These are phyloP conservation scores for Endocalyx cinctus DNA, from an alignment of 2,329 filamentous ascomycete genomes.

Conservation along the genomic window DNA sequence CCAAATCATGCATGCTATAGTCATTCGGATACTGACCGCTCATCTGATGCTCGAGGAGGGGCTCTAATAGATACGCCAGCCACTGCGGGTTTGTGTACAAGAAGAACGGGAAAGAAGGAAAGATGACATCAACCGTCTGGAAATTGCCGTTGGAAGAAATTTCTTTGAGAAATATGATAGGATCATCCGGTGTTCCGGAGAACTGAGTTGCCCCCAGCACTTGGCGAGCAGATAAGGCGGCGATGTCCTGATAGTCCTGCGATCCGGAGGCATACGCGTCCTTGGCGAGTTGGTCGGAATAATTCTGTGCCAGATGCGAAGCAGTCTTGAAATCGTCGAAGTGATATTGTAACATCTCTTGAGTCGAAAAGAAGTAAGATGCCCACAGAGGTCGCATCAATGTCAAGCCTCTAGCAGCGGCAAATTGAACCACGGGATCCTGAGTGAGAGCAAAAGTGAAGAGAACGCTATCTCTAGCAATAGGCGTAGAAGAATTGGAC, in stretches of 20 bases:
- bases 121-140: constrained; percentile 85
- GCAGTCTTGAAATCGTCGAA: constrained; percentile 69
- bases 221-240: constrained; percentile 73
- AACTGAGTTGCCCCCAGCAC: constrained; percentile 76
- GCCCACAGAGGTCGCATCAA: constrained; percentile 77
- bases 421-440: constrained; percentile 74
- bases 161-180: constrained; percentile 77
- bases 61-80: constrained; percentile 75
- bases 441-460: constrained; percentile 78
- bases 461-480: constrained; percentile 49
- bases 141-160: constrained; percentile 82
- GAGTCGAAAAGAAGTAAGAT: constrained; percentile 62
- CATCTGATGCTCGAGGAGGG: constrained; percentile 74
- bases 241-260: constrained; percentile 71
- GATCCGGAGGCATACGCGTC: constrained; percentile 73
- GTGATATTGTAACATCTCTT: constrained; percentile 68
- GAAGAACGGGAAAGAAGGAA: constrained; percentile 82
- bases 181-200: constrained; percentile 65
- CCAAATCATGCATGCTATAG: constrained; percentile 75
- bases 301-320: constrained; percentile 61
- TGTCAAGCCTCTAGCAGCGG: constrained; percentile 69
- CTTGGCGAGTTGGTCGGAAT: constrained; percentile 63
- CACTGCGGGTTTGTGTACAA: constrained; percentile 78
- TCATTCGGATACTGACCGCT: constrained; percentile 81
- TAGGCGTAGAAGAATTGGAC: constrained; percentile 22